A percentile compares a stretch with the other conserved stretches of the same genome.
These are phyloP conservation scores for Rhizoctonia solani DNA, from an alignment of 1,284 basidiomycete species.

Conservation along the genomic window DNA sequence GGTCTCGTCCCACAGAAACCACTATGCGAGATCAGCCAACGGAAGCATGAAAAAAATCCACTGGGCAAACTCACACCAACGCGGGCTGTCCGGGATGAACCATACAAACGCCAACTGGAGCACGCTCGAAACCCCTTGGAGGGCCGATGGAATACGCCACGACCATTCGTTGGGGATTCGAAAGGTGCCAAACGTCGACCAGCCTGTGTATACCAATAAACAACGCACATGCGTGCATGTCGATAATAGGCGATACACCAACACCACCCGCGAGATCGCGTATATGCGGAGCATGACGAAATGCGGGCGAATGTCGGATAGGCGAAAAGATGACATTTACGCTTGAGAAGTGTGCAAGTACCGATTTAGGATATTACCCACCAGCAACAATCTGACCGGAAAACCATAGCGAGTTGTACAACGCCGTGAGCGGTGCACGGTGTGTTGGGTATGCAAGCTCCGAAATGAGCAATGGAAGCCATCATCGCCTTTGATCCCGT, in stretches of 20 bases:
- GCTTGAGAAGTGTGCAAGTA: neutral
- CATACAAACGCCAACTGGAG: conserved; percentile 44
- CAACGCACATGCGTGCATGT: no score
- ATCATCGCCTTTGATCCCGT: neutral
- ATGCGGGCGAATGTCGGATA: neutral
- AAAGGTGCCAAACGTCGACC: conserved; percentile 45
- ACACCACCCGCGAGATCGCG: no score
- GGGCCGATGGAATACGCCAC: conserved; percentile 48
- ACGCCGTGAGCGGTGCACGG: conserved; percentile 45
- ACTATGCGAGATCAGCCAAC: conserved; percentile 44
- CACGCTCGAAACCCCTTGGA: conserved; percentile 45
- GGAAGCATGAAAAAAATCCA: conserved; percentile 27
- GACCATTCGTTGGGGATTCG: conserved; percentile 44
- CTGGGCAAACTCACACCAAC: conserved; percentile 52
- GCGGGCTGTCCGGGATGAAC: conserved; percentile 46
- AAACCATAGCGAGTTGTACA: conserved; percentile 47
- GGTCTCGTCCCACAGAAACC: conserved; percentile 37
- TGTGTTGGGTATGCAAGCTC: conserved; percentile 49
- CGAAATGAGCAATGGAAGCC: conserved; percentile 38
- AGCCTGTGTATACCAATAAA: conserved; percentile 35
- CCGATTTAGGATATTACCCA: no score
- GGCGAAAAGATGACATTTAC: neutral
- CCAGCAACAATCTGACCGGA: conserved; percentile 44
- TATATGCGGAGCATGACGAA: no score
- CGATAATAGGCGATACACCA: no score